phyloP scores from a whole-genome alignment of 202 grass and related monocot species.

The Panicum virgatum region DNA sequence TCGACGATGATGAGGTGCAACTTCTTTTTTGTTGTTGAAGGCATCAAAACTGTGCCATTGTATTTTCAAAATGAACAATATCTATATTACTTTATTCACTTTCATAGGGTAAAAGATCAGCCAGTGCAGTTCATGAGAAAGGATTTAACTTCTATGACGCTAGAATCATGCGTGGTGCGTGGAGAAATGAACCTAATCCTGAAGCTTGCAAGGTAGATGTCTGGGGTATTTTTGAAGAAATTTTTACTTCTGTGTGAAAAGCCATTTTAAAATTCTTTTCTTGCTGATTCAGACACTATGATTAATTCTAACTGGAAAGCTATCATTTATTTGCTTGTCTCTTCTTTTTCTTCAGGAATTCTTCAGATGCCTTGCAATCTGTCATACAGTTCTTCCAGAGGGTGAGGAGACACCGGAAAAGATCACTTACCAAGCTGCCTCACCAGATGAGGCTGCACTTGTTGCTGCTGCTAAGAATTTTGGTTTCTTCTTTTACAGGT shows the following conservation, averaged over 20 bases:
- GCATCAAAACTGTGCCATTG: conserved; percentile 1
- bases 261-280: neutral
- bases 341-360: conserved; percentile 86
- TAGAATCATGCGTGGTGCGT: conserved; percentile 92
- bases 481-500: conserved; percentile 99
- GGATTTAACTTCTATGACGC: conserved; percentile 96
- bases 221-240: conserved; percentile 5
- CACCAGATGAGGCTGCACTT: conserved; percentile 98
- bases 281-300: neutral
- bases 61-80: conserved; percentile 4
- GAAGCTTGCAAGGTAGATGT: conserved; percentile 78
- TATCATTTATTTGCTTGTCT: conserved; percentile 24
- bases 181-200: conserved; percentile 88
- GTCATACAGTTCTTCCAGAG: conserved; percentile 99
- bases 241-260: conserved; percentile 14
- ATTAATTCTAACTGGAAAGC: conserved; percentile 9
- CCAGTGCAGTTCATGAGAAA: conserved; percentile 74
- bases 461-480: conserved; percentile 95
- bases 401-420: conserved; percentile 94
- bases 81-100: conserved; percentile 25
- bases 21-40: conserved; percentile 1
- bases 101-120: conserved; percentile 65
- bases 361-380: conserved; percentile 96
- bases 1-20: conserved; percentile 73
- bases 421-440: conserved; percentile 95